Evolutionary conservation across 2,329 filamentous ascomycete genomes (phyloP).

Genomic region (Massarina eburnea): DNA sequence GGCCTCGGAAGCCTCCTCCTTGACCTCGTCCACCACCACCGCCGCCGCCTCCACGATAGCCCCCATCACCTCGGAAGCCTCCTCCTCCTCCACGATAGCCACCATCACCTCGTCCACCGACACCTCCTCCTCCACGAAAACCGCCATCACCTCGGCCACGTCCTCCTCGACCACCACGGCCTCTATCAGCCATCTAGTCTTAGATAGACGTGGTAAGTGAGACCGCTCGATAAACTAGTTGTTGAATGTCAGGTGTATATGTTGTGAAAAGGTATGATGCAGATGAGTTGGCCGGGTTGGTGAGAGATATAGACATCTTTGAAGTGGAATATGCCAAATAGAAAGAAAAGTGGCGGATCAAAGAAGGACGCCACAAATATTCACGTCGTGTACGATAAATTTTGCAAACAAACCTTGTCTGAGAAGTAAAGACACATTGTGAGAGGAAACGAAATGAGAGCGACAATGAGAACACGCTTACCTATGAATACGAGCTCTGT

Average conservation of each 20-base stretch:
- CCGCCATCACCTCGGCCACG: conserved; percentile 11
- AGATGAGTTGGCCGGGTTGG: no score
- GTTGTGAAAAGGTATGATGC: no score
- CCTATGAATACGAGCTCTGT: not conserved
- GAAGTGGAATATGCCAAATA: no score
- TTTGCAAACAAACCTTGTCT: no score
- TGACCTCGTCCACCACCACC: conserved; percentile 5
- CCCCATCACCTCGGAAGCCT: conserved; percentile 13
- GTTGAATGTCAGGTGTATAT: not conserved
- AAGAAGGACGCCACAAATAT: no score
- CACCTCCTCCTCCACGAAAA: conserved; percentile 14
- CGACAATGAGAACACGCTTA: not conserved
- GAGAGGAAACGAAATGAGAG: not conserved
- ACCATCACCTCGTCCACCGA: conserved; percentile 10
- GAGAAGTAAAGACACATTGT: no score
- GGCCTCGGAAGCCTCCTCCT: conserved; percentile 6
- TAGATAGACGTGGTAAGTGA: no score
- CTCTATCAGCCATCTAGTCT: conserved; percentile 20
- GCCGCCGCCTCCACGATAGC: conserved; percentile 4
- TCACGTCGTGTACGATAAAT: no score
- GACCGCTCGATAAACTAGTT: not conserved
- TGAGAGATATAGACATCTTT: no score
- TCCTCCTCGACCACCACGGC: conserved; percentile 16
- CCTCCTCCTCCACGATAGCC: conserved; percentile 16
- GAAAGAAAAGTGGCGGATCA: no score